A percentile compares a stretch with the other conserved stretches of the same genome.
Conservation (phyloP, 23 red algal genomes). For the Gracilaria caudata region DNA sequence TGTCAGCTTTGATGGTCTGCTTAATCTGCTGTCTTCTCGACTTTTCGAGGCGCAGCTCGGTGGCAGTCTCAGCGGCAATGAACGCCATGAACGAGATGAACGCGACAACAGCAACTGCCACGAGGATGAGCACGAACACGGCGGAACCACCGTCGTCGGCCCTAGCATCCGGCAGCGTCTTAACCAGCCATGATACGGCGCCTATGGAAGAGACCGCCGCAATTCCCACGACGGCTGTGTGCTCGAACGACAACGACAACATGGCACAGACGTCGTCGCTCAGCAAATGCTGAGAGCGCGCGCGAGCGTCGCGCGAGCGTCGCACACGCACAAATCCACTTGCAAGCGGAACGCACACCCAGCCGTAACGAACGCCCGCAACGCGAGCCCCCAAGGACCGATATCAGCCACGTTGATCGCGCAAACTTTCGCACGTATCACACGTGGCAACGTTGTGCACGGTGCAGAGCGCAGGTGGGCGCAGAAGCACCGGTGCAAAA, state of each 20-base stretch:
- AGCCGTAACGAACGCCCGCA: too few relatives aligned
- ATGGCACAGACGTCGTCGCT: background rate
- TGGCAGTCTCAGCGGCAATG: conserved; percentile 19
- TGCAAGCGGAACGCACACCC: too few relatives aligned
- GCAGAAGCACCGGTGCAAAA: too few relatives aligned
- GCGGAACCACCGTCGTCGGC: background rate
- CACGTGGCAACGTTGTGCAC: too few relatives aligned
- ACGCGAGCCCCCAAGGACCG: too few relatives aligned
- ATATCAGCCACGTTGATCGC: too few relatives aligned
- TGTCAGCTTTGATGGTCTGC: background rate
- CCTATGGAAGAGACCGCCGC: background rate
- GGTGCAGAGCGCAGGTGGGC: too few relatives aligned
- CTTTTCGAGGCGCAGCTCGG: conserved; percentile 10
- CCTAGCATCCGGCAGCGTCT: background rate
- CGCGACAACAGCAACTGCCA: background rate
- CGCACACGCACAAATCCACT: too few relatives aligned
- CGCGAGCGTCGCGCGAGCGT: too few relatives aligned
- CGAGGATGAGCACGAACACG: conserved; percentile 15
- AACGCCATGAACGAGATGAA: conserved; percentile 24
- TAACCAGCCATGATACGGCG: background rate
- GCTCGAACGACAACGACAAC: conserved; percentile 31
- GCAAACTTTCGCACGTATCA: too few relatives aligned
- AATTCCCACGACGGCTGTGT: background rate
- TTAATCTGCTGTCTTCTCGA: background rate
- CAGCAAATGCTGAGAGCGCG: background rate